Base-by-base conservation (phyloP, 352 stramenopile genomes). In the Hyaloperonospora brassicae region DNA sequence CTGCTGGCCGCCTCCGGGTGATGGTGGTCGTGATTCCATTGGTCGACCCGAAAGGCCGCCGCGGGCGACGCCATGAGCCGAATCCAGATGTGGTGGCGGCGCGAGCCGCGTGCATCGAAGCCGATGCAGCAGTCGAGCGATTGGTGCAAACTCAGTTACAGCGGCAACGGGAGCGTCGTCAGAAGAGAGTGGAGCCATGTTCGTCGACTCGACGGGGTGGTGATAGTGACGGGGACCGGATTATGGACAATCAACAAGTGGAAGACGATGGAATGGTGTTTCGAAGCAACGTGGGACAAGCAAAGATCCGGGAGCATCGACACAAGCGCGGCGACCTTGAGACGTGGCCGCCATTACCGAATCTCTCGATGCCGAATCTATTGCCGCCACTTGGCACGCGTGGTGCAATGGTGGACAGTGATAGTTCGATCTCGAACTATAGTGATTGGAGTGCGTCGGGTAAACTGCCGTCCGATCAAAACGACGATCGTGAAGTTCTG, bases 51-150 rank as follows among this genome's bases (percentile, higher is more conserved):
- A 61, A 55, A 12, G 10, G 46, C 0, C 6, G 23, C 2, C 31
- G 23, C 0, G 10, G 57, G 3, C 44, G 60, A 50, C 49, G 66
- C 9, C 67, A 61, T 13, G 50, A 69, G 14, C 50, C 57, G 27
- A 69, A 73, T 30, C 56, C 63, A 44, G 62, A 68, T 53, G 70
- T 76, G 5, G 51, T 84, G 52, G 75, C 66, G 9, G 77, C 75
- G 12, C 59, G 70, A 50, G 75, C 73, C 2, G 75, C 75, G 0
- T 74, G 78, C 41, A 66, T 80, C 31, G 74, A 81, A 25, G 77
- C 77, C 2, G 77, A 88, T 40, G 65, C 78, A 23, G 77, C 77
- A 11, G 85, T 88, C 31, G 66, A 84, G 50, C 64, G 77, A 4
- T 56, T 88, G 12, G 54, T 88, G 31, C 56, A 74, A 8, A 73